Evolutionary conservation across 2,329 filamentous ascomycete genomes (phyloP), one percentile per base, ranked within the genome.

Genomic region (Epichloe coenophiala): DNA sequence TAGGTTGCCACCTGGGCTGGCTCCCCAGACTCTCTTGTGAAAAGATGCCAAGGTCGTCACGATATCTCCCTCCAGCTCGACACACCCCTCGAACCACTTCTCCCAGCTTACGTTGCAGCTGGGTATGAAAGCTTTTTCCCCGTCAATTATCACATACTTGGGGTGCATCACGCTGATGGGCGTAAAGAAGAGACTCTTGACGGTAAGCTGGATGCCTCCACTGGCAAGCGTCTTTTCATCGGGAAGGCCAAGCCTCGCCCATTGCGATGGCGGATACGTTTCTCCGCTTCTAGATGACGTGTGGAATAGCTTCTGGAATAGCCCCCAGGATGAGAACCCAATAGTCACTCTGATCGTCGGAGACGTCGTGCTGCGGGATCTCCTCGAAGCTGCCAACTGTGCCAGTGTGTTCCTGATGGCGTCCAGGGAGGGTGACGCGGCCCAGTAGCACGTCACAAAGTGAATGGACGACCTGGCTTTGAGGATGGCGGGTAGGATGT

Each of bases 21-120:
- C 51, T 33, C 57, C 75, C 88, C 88, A 93, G n/a, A 88, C 83
- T 1, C 68, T 63, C 8, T 70, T 62, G 65, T 86, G 88, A 60
- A 91, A 91, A 2, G 69, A 62, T 41, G 85, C 56, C 39, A 93
- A 75, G n/a, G 75, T 70, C 4, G 63, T 58, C 0, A 88, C 78
- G 0, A 84, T 71, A 0, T 73, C 70, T 0, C 86, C 86, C 6
- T 72, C 71, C 11, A 91, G 65, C 50, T 81, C 78, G 3, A 91
- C 68, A 51, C 83, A 87, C 0, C 83, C 85, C 63, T 94, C 88
- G 27, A 91, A 83, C 88, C 88, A 94, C n/a, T 79, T 67, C 64
- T 93, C 88, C 85, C 85, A 93, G 60, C 84, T 89, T 4, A 94
- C 79, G 58, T 94, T 94, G 65, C 86, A 90, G 58, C 84, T 88